phyloP scores from a whole-genome alignment of 345 rosid genomes.

The Xanthoceras sorbifolium region DNA sequence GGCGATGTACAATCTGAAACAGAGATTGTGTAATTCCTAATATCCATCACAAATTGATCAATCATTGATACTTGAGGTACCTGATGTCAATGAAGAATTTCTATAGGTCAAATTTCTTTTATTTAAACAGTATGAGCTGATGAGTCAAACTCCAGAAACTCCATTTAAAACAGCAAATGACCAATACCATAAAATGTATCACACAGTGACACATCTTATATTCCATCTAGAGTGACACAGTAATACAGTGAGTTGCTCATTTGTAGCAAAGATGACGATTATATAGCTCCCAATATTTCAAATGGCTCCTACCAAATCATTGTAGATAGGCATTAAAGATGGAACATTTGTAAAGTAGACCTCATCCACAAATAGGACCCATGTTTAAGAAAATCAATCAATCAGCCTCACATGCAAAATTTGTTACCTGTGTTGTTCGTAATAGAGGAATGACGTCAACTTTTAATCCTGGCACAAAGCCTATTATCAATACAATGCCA shows the following conservation, averaged over 20 bases:
- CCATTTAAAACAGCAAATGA: neutral
- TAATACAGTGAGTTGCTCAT: neutral
- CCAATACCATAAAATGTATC: neutral
- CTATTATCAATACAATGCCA: constrained; percentile 67
- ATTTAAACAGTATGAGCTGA: neutral
- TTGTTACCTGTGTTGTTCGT: constrained; percentile 36
- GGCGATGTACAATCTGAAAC: constrained; percentile 64
- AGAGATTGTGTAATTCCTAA: constrained; percentile 47
- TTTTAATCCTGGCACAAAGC: constrained; percentile 79
- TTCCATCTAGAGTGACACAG: neutral
- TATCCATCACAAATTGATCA: constrained; percentile 62
- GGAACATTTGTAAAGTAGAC: neutral
- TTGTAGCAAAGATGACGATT: neutral
- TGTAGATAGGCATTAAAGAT: neutral
- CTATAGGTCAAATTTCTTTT: constrained; percentile 9
- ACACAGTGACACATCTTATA: neutral
- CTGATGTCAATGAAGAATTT: constrained; percentile 31
- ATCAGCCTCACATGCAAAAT: constrained; percentile 1
- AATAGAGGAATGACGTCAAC: constrained; percentile 66
- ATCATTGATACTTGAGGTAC: constrained; percentile 31
- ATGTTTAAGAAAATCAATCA: neutral
- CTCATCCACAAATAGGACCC: neutral
- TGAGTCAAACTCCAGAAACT: neutral
- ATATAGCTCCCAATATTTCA: neutral
- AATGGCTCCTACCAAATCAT: neutral